These are phyloP conservation scores for Wickerhamomyces sp. DNA, from an alignment of 1,139 yeast species.

Conservation along the genomic window DNA sequence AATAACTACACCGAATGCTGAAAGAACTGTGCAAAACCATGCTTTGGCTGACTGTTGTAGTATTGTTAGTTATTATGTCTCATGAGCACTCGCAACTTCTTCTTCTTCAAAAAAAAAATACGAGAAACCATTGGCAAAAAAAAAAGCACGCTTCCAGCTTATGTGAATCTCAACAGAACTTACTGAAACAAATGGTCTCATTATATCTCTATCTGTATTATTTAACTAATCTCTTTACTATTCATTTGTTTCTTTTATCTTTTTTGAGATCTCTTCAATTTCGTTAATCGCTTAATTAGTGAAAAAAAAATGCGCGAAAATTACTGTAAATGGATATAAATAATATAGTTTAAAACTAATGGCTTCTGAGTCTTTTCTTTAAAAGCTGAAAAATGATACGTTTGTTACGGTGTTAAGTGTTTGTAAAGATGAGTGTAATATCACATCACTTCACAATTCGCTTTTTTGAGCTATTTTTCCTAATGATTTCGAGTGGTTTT, in stretches of 20 bases:
- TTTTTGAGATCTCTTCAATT: not conserved
- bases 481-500: not conserved
- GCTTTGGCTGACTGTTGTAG: conserved; percentile 65
- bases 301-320: not conserved
- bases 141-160: too few species aligned
- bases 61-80: conserved; percentile 8
- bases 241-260: not conserved
- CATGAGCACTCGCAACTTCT: not conserved
- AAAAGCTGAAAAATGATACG: too few species aligned
- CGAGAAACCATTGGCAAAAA: too few species aligned
- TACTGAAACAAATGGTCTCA: conserved; percentile 44
- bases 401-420: too few species aligned
- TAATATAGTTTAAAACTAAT: not conserved
- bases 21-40: conserved; percentile 90
- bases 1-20: conserved; percentile 87
- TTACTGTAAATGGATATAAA: not conserved
- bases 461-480: too few species aligned
- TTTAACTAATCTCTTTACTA: too few species aligned
- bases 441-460: too few species aligned
- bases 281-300: not conserved
- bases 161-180: too few species aligned
- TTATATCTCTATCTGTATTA: conserved; percentile 8
- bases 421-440: too few species aligned
- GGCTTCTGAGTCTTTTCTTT: too few species aligned
- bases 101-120: not conserved